A percentile compares a stretch with the other conserved stretches of the same genome.
Evolutionary conservation across 805 yeast genomes (phyloP).

Genomic region (Wickerhamiella australiensis): DNA sequence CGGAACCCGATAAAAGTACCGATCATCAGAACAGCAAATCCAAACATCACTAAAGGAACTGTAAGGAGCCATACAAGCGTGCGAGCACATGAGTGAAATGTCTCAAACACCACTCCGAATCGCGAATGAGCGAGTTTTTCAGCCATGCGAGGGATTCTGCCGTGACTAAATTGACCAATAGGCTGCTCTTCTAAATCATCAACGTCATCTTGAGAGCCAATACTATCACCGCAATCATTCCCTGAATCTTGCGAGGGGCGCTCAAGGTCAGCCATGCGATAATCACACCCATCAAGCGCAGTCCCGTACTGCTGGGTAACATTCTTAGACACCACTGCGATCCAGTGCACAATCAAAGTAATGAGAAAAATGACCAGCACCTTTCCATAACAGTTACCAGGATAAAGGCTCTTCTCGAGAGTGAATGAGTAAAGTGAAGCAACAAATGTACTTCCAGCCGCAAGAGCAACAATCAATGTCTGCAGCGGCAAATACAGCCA

Average conservation of each 20-base stretch:
- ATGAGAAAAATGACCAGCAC: constrained; percentile 52
- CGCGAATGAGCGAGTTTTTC: constrained; percentile 8
- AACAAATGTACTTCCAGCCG: constrained; percentile 40
- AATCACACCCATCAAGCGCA: constrained; percentile 27
- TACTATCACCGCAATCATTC: constrained; percentile 14
- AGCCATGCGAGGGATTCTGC: neutral
- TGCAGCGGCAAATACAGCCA: constrained; percentile 41
- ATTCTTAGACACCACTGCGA: constrained; percentile 24
- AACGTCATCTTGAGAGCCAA: constrained; percentile 2
- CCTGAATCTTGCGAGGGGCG: constrained; percentile 23
- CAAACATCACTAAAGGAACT: constrained; percentile 52
- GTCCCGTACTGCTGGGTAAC: neutral
- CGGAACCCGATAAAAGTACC: constrained; percentile 55
- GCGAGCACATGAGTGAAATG: constrained; percentile 25
- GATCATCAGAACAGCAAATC: constrained; percentile 43
- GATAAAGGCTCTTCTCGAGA: constrained; percentile 50
- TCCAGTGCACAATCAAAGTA: constrained; percentile 41
- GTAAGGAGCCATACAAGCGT: constrained; percentile 42
- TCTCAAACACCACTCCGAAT: constrained; percentile 1
- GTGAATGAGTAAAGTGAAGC: constrained; percentile 47
- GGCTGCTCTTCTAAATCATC: constrained; percentile 8
- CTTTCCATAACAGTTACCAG: constrained; percentile 57
- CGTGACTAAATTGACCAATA: neutral
- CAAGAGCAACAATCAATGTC: constrained; percentile 37
- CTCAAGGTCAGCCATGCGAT: constrained; percentile 19